These are phyloP conservation scores for Penicillium crustosum DNA, from an alignment of 2,329 filamentous ascomycete genomes.

Conservation along the genomic window DNA sequence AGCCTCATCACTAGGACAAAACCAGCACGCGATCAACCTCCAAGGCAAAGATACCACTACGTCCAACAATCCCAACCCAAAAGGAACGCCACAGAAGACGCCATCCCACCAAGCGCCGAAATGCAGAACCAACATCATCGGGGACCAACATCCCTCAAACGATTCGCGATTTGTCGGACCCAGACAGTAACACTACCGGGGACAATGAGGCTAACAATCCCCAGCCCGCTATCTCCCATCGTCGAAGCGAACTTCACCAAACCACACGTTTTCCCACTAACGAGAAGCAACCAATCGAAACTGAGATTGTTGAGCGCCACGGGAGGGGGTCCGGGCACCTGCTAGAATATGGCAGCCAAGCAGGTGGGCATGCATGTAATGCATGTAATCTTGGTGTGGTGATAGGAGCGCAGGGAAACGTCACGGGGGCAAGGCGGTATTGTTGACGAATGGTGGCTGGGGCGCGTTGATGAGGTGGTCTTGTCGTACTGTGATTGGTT, in stretches of 20 bases:
- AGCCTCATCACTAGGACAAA: background rate
- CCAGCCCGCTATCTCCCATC: background rate
- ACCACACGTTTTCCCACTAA: background rate
- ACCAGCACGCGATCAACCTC: background rate
- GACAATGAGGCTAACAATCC: background rate
- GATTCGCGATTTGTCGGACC: background rate
- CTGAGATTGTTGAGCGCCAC: background rate
- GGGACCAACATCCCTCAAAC: background rate
- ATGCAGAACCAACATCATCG: background rate
- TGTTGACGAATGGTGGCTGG: background rate
- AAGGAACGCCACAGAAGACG: background rate
- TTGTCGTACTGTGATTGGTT: background rate
- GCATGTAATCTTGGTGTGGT: background rate
- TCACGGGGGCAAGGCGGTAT: background rate
- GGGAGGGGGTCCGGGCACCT: background rate
- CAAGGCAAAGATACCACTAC: background rate
- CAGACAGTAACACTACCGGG: background rate
- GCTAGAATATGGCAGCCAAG: background rate
- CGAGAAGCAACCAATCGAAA: background rate
- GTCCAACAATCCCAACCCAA: background rate
- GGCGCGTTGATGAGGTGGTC: background rate
- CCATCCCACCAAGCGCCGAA: background rate
- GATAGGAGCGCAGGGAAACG: background rate
- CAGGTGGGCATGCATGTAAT: background rate
- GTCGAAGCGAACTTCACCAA: background rate